These are phyloP conservation scores for Lodderomyces oxycetoniae DNA, from an alignment of 1,139 yeast genomes.

Conservation along the genomic window DNA sequence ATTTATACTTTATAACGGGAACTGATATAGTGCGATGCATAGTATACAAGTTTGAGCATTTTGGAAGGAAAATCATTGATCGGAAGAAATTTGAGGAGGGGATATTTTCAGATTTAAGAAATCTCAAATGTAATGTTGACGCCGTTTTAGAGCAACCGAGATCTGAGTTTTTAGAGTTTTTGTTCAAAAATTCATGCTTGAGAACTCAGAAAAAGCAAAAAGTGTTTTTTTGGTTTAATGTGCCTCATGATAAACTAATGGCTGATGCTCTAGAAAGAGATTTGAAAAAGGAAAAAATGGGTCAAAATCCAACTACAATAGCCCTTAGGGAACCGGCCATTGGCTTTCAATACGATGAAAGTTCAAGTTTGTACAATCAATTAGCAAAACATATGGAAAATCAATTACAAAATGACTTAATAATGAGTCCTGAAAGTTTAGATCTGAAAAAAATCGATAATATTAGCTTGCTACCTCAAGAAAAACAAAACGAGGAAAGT, in stretches of 20 bases:
- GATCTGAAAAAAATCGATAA: too few species aligned
- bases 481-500: neutral
- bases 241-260: conserved; percentile 88
- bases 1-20: conserved; percentile 86
- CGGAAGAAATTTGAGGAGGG: conserved; percentile 97
- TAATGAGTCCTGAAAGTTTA: too few species aligned
- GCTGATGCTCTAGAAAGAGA: conserved; percentile 94
- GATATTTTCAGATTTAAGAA: conserved; percentile 83
- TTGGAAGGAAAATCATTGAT: conserved; percentile 81
- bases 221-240: conserved; percentile 95
- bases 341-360: conserved; percentile 53
- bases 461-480: too few species aligned
- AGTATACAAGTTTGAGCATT: conserved; percentile 82
- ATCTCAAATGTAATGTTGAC: conserved; percentile 81
- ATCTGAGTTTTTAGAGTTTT: conserved; percentile 77
- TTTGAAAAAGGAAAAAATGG: conserved; percentile 65
- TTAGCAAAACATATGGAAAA: conserved; percentile 41
- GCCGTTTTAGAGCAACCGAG: conserved; percentile 87
- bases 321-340: conserved; percentile 60
- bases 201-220: conserved; percentile 96
- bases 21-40: conserved; percentile 94
- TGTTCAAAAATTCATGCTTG: conserved; percentile 81
- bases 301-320: conserved; percentile 57
- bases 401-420: conserved; percentile 5
- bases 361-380: conserved; percentile 45